Evolutionary conservation across 176 grass and related monocot species (phyloP).

Genomic region (Dactylis glomerata): DNA sequence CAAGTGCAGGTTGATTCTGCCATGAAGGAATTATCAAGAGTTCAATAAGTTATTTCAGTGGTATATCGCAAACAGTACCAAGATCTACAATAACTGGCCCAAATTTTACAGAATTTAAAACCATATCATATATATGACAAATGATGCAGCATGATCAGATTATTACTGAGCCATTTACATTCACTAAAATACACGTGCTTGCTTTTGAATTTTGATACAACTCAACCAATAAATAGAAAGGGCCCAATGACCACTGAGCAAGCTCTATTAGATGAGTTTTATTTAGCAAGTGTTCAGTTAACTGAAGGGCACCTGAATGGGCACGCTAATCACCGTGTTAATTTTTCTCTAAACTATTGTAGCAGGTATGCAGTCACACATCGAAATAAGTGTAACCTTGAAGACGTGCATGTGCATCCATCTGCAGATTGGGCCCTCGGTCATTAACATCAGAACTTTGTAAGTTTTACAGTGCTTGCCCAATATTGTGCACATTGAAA

Average conservation of each 20-base stretch:
- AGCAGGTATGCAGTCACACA: neutral
- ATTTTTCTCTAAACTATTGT: neutral
- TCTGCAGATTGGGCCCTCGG: neutral
- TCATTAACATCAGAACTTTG: neutral
- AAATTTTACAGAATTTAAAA: constrained; percentile 20
- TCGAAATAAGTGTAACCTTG: neutral
- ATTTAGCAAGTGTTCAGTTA: neutral
- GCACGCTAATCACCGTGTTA: neutral
- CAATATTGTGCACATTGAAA: neutral
- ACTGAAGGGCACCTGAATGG: neutral
- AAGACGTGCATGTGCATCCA: neutral
- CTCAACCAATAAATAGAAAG: constrained; percentile 5
- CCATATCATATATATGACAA: neutral
- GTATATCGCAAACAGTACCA: neutral
- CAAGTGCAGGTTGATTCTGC: constrained; percentile 94
- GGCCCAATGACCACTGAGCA: neutral
- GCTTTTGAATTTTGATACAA: neutral
- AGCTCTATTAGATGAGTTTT: neutral
- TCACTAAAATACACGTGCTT: neutral
- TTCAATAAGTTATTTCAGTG: constrained; percentile 27
- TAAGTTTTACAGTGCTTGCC: constrained; percentile 1
- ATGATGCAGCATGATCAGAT: constrained; percentile 2
- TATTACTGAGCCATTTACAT: neutral
- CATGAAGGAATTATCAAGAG: constrained; percentile 12
- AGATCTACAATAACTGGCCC: constrained; percentile 10